Evolutionary conservation across 2,329 filamentous ascomycete species (phyloP), one percentile per base, ranked within the genome.

Genomic region (Fusarium haematococcum): DNA sequence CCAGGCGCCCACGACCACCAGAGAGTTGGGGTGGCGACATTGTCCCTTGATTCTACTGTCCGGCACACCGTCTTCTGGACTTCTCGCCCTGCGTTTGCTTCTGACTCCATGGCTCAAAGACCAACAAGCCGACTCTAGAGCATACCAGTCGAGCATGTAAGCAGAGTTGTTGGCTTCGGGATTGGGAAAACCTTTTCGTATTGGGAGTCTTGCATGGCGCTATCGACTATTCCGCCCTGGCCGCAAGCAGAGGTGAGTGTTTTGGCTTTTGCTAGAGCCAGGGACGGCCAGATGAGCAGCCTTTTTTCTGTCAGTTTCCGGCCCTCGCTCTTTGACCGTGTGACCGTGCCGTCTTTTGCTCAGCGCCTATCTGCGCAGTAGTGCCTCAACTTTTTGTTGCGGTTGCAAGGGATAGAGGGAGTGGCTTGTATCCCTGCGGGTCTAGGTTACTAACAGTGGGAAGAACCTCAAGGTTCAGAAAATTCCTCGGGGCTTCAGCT

Each of bases 131-230:
- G 33, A 37, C 63, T 41, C 27, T 45, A 25, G 59, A 39, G 43
- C 62, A 60, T 60, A 56, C 61, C 62, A 64, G 62, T 30, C 23
- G 37, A 65, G 39, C 16, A 39, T 39, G 20, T 63, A 43, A 67
- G 59, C 63, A 67, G 37, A 58, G 35, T 67, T 60, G 64, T 43
- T 74, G 67, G 65, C 35, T 63, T 71, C 69, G 65, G 60, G 69
- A 65, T 75, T 70, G 64, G 62, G 48, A 58, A 65, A 54, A 30
- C 54, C 54, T 61, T 61, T 69, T 70, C 66, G 70, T 63, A 58
- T 67, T 64, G 56, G 50, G 50, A 65, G 61, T 65, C 67, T 73
- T 76, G 73, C 69, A 78, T 77, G 67, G 60, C 73, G 74, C 76
- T 75, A 78, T 76, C 67, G 58, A 62, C 71, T 65, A 69, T 75